Percentiles rank a stretch among this genome's conserved stretches.
Conservation (phyloP, 2,329 filamentous ascomycete genomes). For the Cordyceps cateniannulata region DNA sequence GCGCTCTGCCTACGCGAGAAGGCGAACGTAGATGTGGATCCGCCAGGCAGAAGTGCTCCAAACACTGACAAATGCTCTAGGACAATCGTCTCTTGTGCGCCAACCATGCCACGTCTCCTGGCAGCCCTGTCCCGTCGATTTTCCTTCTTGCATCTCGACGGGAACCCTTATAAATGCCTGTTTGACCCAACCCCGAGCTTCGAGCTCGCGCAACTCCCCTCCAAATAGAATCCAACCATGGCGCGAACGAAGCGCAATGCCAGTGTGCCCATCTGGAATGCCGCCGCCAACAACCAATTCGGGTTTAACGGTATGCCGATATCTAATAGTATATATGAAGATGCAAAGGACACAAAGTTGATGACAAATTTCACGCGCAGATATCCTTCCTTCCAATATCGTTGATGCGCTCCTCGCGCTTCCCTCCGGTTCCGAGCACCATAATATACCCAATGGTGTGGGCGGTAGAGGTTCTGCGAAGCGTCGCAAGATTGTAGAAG, state of each 20-base stretch:
- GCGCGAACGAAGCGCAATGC: not conserved
- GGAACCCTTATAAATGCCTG: not conserved
- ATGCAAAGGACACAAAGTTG: not conserved
- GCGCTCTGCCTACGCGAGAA: not conserved
- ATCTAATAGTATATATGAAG: not conserved
- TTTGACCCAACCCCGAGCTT: not conserved
- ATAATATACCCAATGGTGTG: slow-evolving; percentile 10
- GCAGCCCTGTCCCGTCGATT: not conserved
- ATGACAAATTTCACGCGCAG: slow-evolving; percentile 8
- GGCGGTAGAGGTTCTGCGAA: slow-evolving; percentile 20
- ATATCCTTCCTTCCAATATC: slow-evolving; percentile 20
- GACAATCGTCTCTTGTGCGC: not conserved
- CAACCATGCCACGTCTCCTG: not conserved
- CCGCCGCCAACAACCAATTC: slow-evolving; percentile 1
- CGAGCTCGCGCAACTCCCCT: not conserved
- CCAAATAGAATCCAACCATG: not conserved
- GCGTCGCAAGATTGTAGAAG: slow-evolving; percentile 23
- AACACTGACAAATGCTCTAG: not conserved
- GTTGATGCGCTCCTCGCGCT: slow-evolving; percentile 19
- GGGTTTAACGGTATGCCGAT: slow-evolving; percentile 2
- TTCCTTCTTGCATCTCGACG: not conserved
- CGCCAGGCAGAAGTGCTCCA: slow-evolving; percentile 9
- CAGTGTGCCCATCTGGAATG: not conserved
- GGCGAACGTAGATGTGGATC: slow-evolving; percentile 6
- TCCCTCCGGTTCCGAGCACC: slow-evolving; percentile 13